These are phyloP conservation scores for Chamaecrista fasciculata DNA, from an alignment of 306 rosid genomes.

Conservation along the genomic window DNA sequence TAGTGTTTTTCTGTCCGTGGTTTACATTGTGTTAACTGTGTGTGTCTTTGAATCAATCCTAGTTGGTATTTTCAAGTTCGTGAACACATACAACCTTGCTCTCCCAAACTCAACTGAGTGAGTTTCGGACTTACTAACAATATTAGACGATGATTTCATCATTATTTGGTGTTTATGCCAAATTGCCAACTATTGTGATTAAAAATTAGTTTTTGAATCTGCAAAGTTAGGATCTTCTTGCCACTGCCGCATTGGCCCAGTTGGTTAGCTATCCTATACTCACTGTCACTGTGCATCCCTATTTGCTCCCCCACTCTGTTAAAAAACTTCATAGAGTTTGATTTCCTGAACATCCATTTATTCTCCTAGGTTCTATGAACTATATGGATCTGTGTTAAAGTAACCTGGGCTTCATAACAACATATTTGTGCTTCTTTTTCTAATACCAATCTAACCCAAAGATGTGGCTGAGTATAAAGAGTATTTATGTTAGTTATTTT, in stretches of 20 bases:
- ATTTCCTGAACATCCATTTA: background rate
- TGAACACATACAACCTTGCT: background rate
- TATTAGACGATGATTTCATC: background rate
- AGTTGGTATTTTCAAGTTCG: background rate
- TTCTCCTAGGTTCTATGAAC: background rate
- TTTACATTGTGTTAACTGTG: too few species aligned
- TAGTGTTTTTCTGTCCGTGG: too few species aligned
- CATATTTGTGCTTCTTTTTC: background rate
- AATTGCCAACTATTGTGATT: background rate
- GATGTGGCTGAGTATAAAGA: background rate
- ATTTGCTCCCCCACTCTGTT: background rate
- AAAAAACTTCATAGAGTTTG: background rate
- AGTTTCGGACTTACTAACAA: conserved; percentile 24
- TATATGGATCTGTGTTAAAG: background rate
- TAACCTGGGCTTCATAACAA: background rate
- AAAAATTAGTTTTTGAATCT: background rate
- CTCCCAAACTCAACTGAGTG: conserved; percentile 32
- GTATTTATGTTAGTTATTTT: background rate
- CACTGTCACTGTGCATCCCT: background rate
- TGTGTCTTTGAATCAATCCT: too few species aligned
- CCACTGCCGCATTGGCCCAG: background rate
- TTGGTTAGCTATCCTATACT: background rate
- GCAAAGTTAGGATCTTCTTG: background rate
- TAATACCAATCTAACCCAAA: background rate
- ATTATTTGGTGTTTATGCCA: background rate